phyloP scores from a whole-genome alignment of 306 rosid species.

The Prosopis cineraria region DNA sequence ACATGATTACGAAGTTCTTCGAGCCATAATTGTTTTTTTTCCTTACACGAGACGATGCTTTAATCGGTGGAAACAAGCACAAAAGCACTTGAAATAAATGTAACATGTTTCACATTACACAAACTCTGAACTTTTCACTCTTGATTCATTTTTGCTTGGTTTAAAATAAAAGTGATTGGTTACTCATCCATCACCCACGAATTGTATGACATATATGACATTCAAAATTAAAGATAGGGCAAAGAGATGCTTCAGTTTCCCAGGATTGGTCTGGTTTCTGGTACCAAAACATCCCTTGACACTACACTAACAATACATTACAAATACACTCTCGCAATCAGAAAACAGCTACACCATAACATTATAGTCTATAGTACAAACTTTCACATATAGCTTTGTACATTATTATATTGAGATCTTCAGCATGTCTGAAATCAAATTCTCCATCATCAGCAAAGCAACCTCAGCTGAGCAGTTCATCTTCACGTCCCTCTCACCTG shows the following conservation, averaged over 20 bases:
- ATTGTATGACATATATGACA: not conserved
- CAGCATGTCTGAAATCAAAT: slow-evolving; percentile 52
- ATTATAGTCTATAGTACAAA: not conserved
- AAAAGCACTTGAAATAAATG: not conserved
- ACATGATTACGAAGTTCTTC: too few species aligned
- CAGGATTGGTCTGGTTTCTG: not conserved
- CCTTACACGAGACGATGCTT: too few species aligned
- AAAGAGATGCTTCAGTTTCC: not conserved
- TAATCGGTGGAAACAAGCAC: too few species aligned
- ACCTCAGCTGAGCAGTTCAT: slow-evolving; percentile 40
- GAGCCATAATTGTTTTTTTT: too few species aligned
- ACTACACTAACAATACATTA: not conserved
- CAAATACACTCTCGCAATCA: not conserved
- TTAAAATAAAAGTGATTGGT: not conserved
- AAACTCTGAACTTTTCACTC: not conserved
- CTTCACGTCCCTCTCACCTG: slow-evolving; percentile 40
- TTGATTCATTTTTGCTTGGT: not conserved
- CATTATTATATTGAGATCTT: slow-evolving; percentile 52
- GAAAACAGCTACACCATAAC: not conserved
- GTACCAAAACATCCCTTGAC: not conserved
- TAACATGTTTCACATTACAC: not conserved
- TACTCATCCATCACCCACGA: too few species aligned
- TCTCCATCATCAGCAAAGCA: slow-evolving; percentile 55
- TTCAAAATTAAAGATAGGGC: not conserved
- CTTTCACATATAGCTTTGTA: not conserved